Conservation (phyloP, 768 basidiomycete genomes). For the Russula ochroleuca region DNA sequence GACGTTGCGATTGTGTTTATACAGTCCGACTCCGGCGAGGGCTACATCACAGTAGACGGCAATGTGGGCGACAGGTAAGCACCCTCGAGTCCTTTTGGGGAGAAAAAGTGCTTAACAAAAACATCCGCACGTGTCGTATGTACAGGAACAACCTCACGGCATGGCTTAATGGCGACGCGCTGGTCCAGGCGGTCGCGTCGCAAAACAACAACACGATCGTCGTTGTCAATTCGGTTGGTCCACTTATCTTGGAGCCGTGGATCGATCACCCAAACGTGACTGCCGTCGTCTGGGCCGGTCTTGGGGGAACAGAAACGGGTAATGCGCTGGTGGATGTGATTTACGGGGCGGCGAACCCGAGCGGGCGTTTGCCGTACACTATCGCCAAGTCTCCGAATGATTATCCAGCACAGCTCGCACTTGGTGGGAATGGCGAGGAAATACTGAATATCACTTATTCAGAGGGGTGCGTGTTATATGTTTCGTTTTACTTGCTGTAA, state of each 20-base stretch:
- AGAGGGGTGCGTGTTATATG: constrained; percentile 40
- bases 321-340: too few relatives aligned
- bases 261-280: constrained; percentile 71
- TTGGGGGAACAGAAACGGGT: too few relatives aligned
- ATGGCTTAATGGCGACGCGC: constrained; percentile 36
- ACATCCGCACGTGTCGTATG: not conserved
- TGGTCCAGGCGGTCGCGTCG: constrained; percentile 56
- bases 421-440: constrained; percentile 30
- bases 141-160: constrained; percentile 38
- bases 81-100: too few relatives aligned
- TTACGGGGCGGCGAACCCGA: too few relatives aligned
- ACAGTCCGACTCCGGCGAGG: too few relatives aligned
- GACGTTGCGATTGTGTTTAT: too few relatives aligned
- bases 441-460: constrained; percentile 55
- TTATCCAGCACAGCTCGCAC: constrained; percentile 43
- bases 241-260: too few relatives aligned
- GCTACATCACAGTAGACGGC: too few relatives aligned
- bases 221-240: constrained; percentile 73
- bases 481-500: too few relatives aligned
- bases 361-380: too few relatives aligned
- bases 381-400: constrained; percentile 51
- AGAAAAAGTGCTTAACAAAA: not conserved
- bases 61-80: too few relatives aligned
- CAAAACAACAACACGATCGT: constrained; percentile 76
- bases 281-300: too few relatives aligned